Base-by-base conservation (phyloP, 345 rosid species). In the Brassica carinata region DNA sequence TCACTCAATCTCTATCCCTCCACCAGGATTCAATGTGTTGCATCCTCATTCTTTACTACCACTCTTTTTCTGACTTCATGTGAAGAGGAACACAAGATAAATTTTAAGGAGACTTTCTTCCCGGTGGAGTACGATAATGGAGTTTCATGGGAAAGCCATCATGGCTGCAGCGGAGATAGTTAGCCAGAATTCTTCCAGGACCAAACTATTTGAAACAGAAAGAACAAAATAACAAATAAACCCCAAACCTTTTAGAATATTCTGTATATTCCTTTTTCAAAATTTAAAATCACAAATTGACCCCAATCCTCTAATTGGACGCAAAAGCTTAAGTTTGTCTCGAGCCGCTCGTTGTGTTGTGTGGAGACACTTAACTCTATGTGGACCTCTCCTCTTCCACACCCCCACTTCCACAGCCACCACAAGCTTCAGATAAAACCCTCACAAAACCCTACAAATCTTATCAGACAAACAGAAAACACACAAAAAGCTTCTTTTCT, bases 61-160 rank as follows among this genome's bases (percentile, higher is more conserved):
- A 13, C 53, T 45, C 53, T 45, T 45, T 67, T 81, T 69, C 83
- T 94, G 96, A 5, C 55, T 82, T 77, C 82, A 82, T 48, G 58
- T n/a, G 78, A 72, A 1, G 81, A 67, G n/a, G 81, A 71, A 59
- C 70, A 80, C 8, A 62, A 8, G 8, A 65, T 57, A 40, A 38
- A 1, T 71, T 70, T 65, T 0, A 64, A 9, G 3, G 77, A 65
- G 26, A 65, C 1, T 71, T 69, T 71, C 11, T 18, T 76, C 14
- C 73, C 30, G 57, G 69, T 38, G n/a, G 67, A 38, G 40, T 70
- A 65, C 10, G 68, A 18, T 14, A 40, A 30, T 3, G 80, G 73
- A 65, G 73, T 30, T 64, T 80, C n/a, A 75, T 74, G 72, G 79
- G 83, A 34, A 17, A 62, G 48, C 79, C 10, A 67, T 75, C 83